phyloP scores from a whole-genome alignment of 2,329 filamentous ascomycete species.

The Xylariaceae sp. region DNA sequence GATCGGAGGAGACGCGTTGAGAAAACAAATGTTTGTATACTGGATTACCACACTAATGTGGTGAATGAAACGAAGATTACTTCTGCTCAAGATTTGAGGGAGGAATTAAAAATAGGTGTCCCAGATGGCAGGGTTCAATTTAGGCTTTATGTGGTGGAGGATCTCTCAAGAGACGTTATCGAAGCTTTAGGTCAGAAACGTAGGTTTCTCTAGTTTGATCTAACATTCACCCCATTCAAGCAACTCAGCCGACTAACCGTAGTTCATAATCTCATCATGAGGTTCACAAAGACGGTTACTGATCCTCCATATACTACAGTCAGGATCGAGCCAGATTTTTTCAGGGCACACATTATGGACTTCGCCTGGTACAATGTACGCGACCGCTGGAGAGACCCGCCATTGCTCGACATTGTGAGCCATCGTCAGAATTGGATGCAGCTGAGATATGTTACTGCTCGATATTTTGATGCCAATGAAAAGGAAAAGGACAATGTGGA shows the following conservation, averaged over 20 bases:
- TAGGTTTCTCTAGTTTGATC: slow-evolving; percentile 3
- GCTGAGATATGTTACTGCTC: slow-evolving; percentile 35
- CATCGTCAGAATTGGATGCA: slow-evolving; percentile 37
- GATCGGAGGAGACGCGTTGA: slow-evolving; percentile 15
- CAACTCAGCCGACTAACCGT: background rate
- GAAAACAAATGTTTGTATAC: slow-evolving; percentile 24
- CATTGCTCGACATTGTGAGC: slow-evolving; percentile 32
- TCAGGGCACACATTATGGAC: slow-evolving; percentile 36
- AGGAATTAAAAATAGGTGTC: background rate
- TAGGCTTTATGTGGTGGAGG: slow-evolving; percentile 31
- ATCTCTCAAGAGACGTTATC: slow-evolving; percentile 32
- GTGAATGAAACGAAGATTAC: slow-evolving; percentile 7
- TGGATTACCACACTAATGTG: slow-evolving; percentile 22
- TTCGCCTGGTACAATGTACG: slow-evolving; percentile 38
- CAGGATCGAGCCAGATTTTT: slow-evolving; percentile 31
- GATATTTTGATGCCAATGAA: slow-evolving; percentile 31
- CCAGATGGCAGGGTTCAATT: slow-evolving; percentile 11
- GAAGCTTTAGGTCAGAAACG: slow-evolving; percentile 28
- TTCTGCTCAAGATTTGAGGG: background rate
- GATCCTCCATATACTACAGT: slow-evolving; percentile 7
- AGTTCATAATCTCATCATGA: background rate
- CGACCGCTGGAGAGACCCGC: slow-evolving; percentile 38
- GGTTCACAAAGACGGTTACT: background rate
- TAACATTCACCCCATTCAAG: background rate
- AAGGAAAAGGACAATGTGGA: background rate